A percentile compares a stretch with the other conserved stretches of the same genome.
These are phyloP conservation scores for Smallanthus sonchifolius DNA, from an alignment of 129 eudicot genomes.

Conservation along the genomic window DNA sequence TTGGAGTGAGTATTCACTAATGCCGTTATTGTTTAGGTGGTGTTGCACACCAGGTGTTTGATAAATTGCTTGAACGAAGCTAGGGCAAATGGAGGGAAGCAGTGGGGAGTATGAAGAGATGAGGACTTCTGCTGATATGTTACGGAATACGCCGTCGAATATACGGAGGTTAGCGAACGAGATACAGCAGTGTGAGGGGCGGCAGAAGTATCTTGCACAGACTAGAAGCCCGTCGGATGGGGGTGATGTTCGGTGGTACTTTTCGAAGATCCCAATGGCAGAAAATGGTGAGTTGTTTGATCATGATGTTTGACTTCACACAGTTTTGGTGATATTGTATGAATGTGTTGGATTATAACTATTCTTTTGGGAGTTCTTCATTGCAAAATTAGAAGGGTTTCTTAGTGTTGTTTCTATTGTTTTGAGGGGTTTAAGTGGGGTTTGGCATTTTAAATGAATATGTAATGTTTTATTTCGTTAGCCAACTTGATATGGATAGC, in stretches of 20 bases:
- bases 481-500: background rate
- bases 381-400: background rate
- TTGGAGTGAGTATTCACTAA: conserved; percentile 15
- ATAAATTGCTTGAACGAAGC: conserved; percentile 20
- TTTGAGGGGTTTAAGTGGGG: conserved; percentile 1
- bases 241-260: conserved; percentile 94
- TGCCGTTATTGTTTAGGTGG: background rate
- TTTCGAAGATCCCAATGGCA: conserved; percentile 71
- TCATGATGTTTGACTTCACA: background rate
- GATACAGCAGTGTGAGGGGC: conserved; percentile 85
- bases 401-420: background rate
- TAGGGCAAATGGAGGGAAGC: conserved; percentile 20
- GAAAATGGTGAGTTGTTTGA: conserved; percentile 54
- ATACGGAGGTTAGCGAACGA: conserved; percentile 78
- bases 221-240: conserved; percentile 90
- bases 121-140: conserved; percentile 58
- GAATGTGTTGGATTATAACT: background rate
- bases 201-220: conserved; percentile 92
- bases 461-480: background rate
- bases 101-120: conserved; percentile 29
- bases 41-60: conserved; percentile 27
- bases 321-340: background rate
- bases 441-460: too few species aligned
- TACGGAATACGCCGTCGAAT: conserved; percentile 80
- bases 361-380: background rate